Percentiles rank a stretch among this genome's conserved stretches.
These are phyloP conservation scores for Lenwebbia sp. DNA, from an alignment of 345 rosid species.

Conservation along the genomic window DNA sequence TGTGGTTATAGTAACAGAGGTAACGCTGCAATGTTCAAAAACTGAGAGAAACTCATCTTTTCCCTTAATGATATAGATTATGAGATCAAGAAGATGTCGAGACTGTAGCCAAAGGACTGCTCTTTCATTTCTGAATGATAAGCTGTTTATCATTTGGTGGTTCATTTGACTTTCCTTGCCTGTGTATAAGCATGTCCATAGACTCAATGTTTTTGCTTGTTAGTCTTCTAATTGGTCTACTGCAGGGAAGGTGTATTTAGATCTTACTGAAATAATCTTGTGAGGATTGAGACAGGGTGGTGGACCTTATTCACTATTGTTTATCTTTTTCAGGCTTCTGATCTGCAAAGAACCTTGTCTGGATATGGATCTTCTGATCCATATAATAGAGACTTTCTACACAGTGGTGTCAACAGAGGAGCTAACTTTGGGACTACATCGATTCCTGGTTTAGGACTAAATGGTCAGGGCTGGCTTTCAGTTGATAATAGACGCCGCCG, in stretches of 20 bases:
- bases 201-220: not conserved
- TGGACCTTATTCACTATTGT: not conserved
- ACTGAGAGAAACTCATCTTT: not conserved
- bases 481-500: constrained; percentile 45
- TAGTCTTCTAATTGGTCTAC: not conserved
- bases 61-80: not conserved
- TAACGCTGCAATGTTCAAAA: not conserved
- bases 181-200: not conserved
- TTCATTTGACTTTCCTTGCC: not conserved
- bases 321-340: not conserved
- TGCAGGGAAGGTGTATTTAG: not conserved
- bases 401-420: constrained; percentile 44
- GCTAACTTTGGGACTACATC: constrained; percentile 14
- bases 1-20: not conserved
- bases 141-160: not conserved
- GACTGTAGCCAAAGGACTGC: not conserved
- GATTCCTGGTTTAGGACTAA: constrained; percentile 36
- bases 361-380: constrained; percentile 36
- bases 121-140: not conserved
- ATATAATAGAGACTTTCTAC: constrained; percentile 42
- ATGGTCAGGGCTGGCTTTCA: constrained; percentile 48
- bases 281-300: not conserved
- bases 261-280: not conserved
- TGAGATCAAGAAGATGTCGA: not conserved
- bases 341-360: not conserved